A percentile compares a stretch with the other conserved stretches of the same genome.
These are phyloP conservation scores for Tulasnella sp. DNA, from an alignment of 768 basidiomycete species.

Conservation along the genomic window DNA sequence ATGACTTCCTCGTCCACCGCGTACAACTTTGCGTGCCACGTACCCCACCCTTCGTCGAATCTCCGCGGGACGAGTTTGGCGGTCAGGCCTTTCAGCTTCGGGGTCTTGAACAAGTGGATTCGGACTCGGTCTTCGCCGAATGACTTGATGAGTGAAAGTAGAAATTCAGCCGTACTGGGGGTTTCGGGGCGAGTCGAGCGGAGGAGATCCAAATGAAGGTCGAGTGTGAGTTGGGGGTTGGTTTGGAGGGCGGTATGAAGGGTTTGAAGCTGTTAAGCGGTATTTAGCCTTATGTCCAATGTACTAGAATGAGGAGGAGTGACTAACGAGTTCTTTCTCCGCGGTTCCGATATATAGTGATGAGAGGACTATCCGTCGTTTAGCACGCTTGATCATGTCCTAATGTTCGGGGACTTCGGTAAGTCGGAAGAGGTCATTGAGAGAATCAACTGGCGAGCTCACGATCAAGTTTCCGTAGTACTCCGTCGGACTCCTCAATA, in stretches of 20 bases:
- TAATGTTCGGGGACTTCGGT: too few relatives aligned
- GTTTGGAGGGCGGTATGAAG: slow-evolving; percentile 46
- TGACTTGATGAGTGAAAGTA: slow-evolving; percentile 60
- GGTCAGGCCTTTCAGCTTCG: slow-evolving; percentile 64
- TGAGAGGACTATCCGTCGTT: slow-evolving; percentile 74
- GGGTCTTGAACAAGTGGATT: slow-evolving; percentile 77
- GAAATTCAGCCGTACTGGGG: slow-evolving; percentile 32
- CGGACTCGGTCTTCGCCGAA: slow-evolving; percentile 57
- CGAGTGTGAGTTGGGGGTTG: slow-evolving; percentile 51
- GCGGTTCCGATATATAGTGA: slow-evolving; percentile 78
- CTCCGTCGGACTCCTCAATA: neutral
- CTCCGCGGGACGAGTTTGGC: slow-evolving; percentile 74
- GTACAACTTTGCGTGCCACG: slow-evolving; percentile 97
- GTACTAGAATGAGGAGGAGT: neutral
- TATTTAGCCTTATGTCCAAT: neutral
- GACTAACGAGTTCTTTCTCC: slow-evolving; percentile 66
- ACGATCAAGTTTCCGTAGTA: slow-evolving; percentile 12
- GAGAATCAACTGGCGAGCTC: neutral
- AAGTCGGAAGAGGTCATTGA: neutral
- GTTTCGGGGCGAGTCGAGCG: slow-evolving; percentile 64
- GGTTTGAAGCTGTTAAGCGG: slow-evolving; percentile 49
- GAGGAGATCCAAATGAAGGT: slow-evolving; percentile 71
- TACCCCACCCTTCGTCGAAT: slow-evolving; percentile 98
- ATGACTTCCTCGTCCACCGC: slow-evolving; percentile 87
- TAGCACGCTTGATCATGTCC: slow-evolving; percentile 71